A percentile compares a stretch with the other conserved stretches of the same genome.
phyloP scores from a whole-genome alignment of 768 basidiomycete species.

The Tricholoma flavovirens region DNA sequence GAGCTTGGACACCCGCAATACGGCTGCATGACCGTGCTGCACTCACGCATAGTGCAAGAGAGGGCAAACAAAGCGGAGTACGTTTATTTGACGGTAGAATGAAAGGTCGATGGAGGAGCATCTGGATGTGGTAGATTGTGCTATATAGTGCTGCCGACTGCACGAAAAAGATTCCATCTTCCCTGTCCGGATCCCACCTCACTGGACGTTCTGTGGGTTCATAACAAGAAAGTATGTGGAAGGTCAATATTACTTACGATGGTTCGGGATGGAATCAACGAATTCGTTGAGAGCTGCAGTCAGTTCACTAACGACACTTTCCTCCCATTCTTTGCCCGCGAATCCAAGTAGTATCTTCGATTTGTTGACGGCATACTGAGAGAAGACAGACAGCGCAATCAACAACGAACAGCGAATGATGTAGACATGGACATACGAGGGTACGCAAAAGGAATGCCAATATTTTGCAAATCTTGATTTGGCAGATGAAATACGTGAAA shows the following conservation, averaged over 20 bases:
- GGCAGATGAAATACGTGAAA: slow-evolving; percentile 49
- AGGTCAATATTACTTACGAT: slow-evolving; percentile 33
- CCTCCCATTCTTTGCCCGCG: slow-evolving; percentile 57
- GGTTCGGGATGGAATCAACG: slow-evolving; percentile 58
- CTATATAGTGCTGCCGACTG: slow-evolving; percentile 56
- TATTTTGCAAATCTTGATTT: slow-evolving; percentile 57
- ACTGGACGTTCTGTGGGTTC: slow-evolving; percentile 23
- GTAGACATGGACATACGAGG: slow-evolving; percentile 37
- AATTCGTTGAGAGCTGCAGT: slow-evolving; percentile 68
- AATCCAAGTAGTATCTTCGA: slow-evolving; percentile 60
- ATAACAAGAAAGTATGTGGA: slow-evolving; percentile 12
- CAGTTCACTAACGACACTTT: slow-evolving; percentile 60
- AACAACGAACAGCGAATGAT: background rate
- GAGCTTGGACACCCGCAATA: slow-evolving; percentile 57
- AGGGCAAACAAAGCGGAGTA: slow-evolving; percentile 48
- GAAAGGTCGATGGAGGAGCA: slow-evolving; percentile 74
- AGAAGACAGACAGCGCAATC: background rate
- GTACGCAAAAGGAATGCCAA: slow-evolving; percentile 61
- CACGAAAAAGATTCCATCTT: slow-evolving; percentile 41
- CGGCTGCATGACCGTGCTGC: slow-evolving; percentile 77
- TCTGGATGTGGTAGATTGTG: slow-evolving; percentile 53
- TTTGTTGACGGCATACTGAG: slow-evolving; percentile 79
- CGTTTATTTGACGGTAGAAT: slow-evolving; percentile 53
- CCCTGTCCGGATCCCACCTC: slow-evolving; percentile 45
- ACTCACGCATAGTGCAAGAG: slow-evolving; percentile 70